phyloP scores from a whole-genome alignment of 1,284 basidiomycete genomes.

The Fistulina hepatica region DNA sequence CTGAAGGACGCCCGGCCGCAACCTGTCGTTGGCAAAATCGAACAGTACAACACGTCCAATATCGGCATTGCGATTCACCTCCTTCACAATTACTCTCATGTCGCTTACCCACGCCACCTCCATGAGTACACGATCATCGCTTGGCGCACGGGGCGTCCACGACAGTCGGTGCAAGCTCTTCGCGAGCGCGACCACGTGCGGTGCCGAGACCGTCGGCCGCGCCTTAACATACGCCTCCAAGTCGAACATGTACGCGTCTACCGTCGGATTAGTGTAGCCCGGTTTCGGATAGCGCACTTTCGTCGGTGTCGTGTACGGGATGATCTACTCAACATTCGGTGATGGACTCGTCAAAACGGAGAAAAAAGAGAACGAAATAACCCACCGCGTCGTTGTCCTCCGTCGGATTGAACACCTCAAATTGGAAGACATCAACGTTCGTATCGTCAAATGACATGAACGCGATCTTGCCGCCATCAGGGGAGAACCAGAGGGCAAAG shows the following conservation, averaged over 20 bases:
- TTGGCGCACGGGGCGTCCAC: constrained; percentile 52
- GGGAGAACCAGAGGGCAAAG: constrained; percentile 86
- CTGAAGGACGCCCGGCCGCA: constrained; percentile 12
- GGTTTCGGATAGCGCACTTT: constrained; percentile 89
- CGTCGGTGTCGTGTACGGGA: constrained; percentile 71
- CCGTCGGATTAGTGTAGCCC: constrained; percentile 83
- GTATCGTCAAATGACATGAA: constrained; percentile 88
- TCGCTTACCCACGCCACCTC: constrained; percentile 85
- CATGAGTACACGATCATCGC: constrained; percentile 60
- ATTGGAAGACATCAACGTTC: constrained; percentile 73
- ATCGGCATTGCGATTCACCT: constrained; percentile 76
- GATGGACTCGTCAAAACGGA: too few species aligned
- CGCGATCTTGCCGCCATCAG: constrained; percentile 69
- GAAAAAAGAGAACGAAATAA: too few species aligned
- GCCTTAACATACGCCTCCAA: constrained; percentile 31
- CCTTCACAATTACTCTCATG: constrained; percentile 70
- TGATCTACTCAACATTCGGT: too few species aligned
- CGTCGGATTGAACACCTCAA: constrained; percentile 86
- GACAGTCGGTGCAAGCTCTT: constrained; percentile 46
- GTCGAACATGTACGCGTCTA: constrained; percentile 78
- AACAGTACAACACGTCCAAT: constrained; percentile 73
- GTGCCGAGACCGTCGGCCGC: constrained; percentile 15
- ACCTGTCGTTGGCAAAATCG: constrained; percentile 33
- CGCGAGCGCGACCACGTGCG: constrained; percentile 25
- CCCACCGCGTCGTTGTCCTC: constrained; percentile 54